These are phyloP conservation scores for Acacia pycnantha DNA, from an alignment of 331 rosid genomes.

Conservation along the genomic window DNA sequence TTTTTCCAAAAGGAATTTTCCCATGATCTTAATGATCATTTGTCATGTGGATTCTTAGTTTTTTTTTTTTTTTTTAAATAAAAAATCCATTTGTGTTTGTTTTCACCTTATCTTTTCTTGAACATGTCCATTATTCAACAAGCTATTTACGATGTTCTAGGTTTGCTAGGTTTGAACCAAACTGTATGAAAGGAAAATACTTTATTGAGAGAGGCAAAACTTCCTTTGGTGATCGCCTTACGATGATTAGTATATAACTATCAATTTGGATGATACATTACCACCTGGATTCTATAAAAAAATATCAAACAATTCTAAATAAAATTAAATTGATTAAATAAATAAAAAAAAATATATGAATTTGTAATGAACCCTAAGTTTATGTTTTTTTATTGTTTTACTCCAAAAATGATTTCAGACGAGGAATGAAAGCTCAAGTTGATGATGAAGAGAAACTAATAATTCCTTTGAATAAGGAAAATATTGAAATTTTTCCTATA, in stretches of 20 bases:
- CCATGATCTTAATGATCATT: neutral
- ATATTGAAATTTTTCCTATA: neutral
- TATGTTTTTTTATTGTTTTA: neutral
- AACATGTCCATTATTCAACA: neutral
- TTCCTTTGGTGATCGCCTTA: too few relatives aligned
- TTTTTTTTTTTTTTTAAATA: too few relatives aligned
- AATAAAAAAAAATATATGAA: neutral
- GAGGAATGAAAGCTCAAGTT: neutral
- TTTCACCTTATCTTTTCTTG: neutral
- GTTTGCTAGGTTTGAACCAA: too few relatives aligned
- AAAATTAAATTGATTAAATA: neutral
- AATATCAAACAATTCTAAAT: neutral
- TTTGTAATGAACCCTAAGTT: neutral
- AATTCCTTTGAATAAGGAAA: neutral
- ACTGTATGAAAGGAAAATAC: too few relatives aligned
- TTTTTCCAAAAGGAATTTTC: neutral
- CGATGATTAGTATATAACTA: too few relatives aligned
- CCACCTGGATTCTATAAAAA: too few relatives aligned
- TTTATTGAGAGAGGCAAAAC: too few relatives aligned
- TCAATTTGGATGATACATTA: too few relatives aligned
- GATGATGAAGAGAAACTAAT: neutral
- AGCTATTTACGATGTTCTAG: too few relatives aligned
- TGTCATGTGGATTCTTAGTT: neutral
- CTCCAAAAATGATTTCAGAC: neutral
- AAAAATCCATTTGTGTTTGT: neutral